Conservation (phyloP, 2,329 filamentous ascomycete genomes). For the Furcasterigmium sp. region DNA sequence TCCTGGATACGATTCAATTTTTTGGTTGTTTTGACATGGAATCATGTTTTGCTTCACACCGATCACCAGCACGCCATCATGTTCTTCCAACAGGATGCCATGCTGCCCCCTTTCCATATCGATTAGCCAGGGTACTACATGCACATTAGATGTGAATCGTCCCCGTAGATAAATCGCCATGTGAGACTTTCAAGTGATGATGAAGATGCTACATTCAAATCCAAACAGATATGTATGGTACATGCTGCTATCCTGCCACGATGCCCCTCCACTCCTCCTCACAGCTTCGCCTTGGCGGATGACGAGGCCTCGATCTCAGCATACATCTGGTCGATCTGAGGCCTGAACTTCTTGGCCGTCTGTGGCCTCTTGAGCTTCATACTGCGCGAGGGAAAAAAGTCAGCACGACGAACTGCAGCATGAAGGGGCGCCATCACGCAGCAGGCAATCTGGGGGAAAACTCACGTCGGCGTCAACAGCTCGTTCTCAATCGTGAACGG, state of each 20-base stretch:
- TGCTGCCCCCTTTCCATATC: too few relatives aligned
- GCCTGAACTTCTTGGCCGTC: constrained; percentile 44
- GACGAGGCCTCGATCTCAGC: constrained; percentile 41
- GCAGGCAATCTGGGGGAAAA: constrained; percentile 15
- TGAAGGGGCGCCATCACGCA: not conserved
- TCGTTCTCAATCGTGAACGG: constrained; percentile 94
- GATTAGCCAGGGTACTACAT: too few relatives aligned
- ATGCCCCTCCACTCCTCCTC: too few relatives aligned
- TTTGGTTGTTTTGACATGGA: not conserved
- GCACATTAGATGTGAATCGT: too few relatives aligned
- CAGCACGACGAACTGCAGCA: constrained; percentile 10
- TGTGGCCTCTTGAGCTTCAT: constrained; percentile 58
- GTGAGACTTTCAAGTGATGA: too few relatives aligned
- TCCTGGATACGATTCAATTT: not conserved
- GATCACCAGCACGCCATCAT: too few relatives aligned
- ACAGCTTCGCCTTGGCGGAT: constrained; percentile 39
- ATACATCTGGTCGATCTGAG: constrained; percentile 53
- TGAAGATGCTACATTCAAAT: constrained; percentile 7
- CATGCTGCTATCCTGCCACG: too few relatives aligned
- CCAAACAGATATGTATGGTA: not conserved
- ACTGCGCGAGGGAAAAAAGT: constrained; percentile 29
- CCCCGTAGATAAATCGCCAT: too few relatives aligned
- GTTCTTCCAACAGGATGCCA: too few relatives aligned
- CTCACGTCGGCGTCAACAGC: constrained; percentile 81
- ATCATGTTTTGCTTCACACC: too few relatives aligned